Evolutionary conservation across 768 basidiomycete genomes (phyloP), one percentile per base, ranked within the genome.

Genomic region (Auricularia heimuer): DNA sequence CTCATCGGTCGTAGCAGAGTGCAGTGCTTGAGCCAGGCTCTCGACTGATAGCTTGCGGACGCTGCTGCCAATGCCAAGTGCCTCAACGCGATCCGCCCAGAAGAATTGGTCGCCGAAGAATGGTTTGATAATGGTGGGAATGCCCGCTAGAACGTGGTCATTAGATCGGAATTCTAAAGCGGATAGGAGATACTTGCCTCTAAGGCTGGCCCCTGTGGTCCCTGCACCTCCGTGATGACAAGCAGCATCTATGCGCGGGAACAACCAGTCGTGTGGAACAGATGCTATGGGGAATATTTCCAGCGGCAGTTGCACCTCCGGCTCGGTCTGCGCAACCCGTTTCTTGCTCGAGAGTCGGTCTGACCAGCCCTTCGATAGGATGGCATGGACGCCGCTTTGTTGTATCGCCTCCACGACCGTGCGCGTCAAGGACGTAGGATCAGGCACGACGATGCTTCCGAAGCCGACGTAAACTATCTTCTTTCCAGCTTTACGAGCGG

Each of bases 71-170:
- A 98, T 85, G 44, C 95, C 95, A 51, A 99, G 82, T 2, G 94
- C 93, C 74, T 97, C 94, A n/a, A 98, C 93, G 35, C 96, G 88
- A 75, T 99, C 93, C 3, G 93, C 92, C 94, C 94, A 98, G 77
- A 98, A 96, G 74, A 89, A 92, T 71, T 98, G 95, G 74, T 98
- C 95, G 2, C 97, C 96, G 70, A 98, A 99, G 83, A 98, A 99
- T 0, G 97, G 96, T 68, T 87, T 88, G 73, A 98, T 93, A 70
- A 99, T 90, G 1, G 95, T 98, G 1, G 97, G 96, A 63, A 94
- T 90, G 7, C 93, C 94, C 66, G 92, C 92, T 91, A 70, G 7
- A 68, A 65, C 60, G 12, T 14, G 39, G 39, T 61, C 33, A 54
- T 33, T 8, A 60, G 54, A 18, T 51, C 36, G 62, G 56, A 47